These are phyloP conservation scores for Corylus heterophylla DNA, from an alignment of 306 rosid genomes.

Conservation along the genomic window DNA sequence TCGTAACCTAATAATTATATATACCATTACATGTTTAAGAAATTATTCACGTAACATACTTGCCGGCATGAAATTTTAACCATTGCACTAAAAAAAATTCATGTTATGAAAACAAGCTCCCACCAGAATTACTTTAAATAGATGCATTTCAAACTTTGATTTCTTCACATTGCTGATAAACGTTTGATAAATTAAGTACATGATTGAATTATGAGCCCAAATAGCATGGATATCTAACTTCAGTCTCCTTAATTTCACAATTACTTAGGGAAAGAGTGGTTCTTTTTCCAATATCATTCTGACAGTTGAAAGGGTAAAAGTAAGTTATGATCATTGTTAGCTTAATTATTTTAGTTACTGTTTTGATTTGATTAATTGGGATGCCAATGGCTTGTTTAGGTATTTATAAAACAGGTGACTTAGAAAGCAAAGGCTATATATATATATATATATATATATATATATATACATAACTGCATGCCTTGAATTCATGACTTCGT, in stretches of 20 bases:
- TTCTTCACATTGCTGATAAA: background rate
- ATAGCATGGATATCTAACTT: background rate
- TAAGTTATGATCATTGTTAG: background rate
- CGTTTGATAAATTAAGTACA: background rate
- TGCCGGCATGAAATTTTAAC: too few species aligned
- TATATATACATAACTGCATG: background rate
- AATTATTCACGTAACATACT: too few species aligned
- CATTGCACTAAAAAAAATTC: too few species aligned
- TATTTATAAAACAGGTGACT: background rate
- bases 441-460: background rate
- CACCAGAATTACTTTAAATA: too few species aligned
- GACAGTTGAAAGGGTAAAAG: too few species aligned
- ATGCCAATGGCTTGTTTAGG: background rate
- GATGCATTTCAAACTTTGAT: background rate
- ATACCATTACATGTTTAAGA: too few species aligned
- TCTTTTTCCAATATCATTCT: too few species aligned
- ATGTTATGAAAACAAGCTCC: background rate
- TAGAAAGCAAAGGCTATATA: background rate
- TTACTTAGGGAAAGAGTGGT: too few species aligned
- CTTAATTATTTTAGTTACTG: background rate
- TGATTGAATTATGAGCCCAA: background rate
- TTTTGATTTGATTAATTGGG: background rate
- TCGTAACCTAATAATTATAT: too few species aligned
- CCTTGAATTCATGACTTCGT: background rate
- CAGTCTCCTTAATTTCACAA: background rate